Evolutionary conservation across 116 monocot species (phyloP).

Genomic region (Papilionanthe hybrid): DNA sequence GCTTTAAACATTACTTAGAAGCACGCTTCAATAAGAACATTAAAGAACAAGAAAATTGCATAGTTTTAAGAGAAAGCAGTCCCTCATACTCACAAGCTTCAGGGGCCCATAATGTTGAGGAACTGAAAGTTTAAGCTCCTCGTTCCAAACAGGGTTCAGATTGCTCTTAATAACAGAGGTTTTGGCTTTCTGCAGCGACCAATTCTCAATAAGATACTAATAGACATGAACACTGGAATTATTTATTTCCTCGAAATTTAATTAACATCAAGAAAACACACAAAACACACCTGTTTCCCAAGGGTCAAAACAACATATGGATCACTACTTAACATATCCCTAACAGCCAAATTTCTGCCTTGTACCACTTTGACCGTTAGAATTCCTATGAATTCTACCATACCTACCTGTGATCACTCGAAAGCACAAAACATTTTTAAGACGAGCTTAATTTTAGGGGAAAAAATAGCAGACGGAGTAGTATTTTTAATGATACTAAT

Average conservation of each 20-base stretch:
- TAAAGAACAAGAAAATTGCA: neutral
- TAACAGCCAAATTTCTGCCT: constrained; percentile 63
- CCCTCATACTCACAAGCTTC: constrained; percentile 54
- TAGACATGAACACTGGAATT: neutral
- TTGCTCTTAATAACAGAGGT: constrained; percentile 61
- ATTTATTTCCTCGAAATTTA: neutral
- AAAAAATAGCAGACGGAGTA: neutral
- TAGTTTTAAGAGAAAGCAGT: neutral
- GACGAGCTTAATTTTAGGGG: neutral
- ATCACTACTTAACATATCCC: constrained; percentile 76
- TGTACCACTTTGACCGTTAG: constrained; percentile 61
- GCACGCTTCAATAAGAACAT: neutral
- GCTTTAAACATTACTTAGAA: neutral
- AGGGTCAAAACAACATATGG: constrained; percentile 78
- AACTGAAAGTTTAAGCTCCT: constrained; percentile 65
- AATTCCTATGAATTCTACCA: constrained; percentile 67
- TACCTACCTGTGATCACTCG: constrained; percentile 42
- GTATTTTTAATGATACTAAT: too few species aligned
- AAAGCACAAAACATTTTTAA: neutral
- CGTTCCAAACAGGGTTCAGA: constrained; percentile 81
- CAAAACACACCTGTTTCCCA: constrained; percentile 41
- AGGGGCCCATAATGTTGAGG: constrained; percentile 55
- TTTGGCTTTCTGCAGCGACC: constrained; percentile 41
- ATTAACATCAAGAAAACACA: neutral
- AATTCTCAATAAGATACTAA: neutral